Base-by-base conservation (phyloP, 345 rosid genomes). In the Durio zibethinus region DNA sequence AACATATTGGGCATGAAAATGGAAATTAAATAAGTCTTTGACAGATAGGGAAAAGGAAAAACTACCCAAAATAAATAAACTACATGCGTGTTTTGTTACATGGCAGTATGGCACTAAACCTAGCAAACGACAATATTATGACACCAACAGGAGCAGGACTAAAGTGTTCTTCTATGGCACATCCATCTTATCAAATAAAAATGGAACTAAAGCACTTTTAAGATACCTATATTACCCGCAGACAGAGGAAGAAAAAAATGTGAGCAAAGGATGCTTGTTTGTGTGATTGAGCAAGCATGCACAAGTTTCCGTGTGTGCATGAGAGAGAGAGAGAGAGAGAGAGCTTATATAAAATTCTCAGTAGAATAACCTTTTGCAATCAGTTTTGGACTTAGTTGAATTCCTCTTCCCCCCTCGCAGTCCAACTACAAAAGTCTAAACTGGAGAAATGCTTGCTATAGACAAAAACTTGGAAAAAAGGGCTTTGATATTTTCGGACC, bases 1-100 rank as follows among this genome's bases (percentile, higher is more conserved):
- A 81, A 79, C 43, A 43, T 31, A 72, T 2, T 53, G 23, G 52
- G 53, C 27, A 77, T 45, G 52, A 33, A 67, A 59, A 75, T n/a
- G 29, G 60, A 62, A 25, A 45, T 56, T 74, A 68, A 42, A 73
- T 70, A 53, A 76, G 5, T 18, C 38, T 27, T 45, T 27, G 11
- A 72, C 75, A 29, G 40, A 3, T 27, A 27, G 59, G 18, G 25
- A 20, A 48, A 64, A 20, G 14, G 9, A 9, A 42, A 66, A 69
- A 27, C 3, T 1, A 70, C 21, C 23, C 2, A 29, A 27, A 70
- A 31, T 69, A 47, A 27, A 31, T 20, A 50, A 68, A 42, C 4
- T 60, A 54, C 33, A 79, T 27, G 47, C 33, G 9, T 38, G 25
- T 52, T 43, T 79, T 52, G 47, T 33, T 60, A 60, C 10, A 60